Evolutionary conservation across 2,329 filamentous ascomycete genomes (phyloP).

Genomic region (Teratosphaeria gauchensis): DNA sequence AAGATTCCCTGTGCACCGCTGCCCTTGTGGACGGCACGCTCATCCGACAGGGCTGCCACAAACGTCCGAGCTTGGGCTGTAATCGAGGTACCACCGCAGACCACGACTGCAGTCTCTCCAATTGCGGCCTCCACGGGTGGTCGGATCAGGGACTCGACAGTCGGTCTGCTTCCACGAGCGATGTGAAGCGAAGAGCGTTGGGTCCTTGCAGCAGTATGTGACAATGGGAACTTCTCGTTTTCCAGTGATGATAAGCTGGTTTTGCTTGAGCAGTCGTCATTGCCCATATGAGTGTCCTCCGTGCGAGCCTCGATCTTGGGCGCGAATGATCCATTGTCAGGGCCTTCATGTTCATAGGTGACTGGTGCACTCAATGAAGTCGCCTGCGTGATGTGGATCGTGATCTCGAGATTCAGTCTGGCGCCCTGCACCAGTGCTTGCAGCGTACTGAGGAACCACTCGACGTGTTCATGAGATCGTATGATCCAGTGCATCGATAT

Average conservation of each 20-base stretch:
- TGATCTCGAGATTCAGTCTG: constrained; percentile 40
- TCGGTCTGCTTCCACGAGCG: constrained; percentile 42
- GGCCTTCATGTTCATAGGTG: not conserved
- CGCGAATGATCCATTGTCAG: not conserved
- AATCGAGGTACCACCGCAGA: constrained; percentile 50
- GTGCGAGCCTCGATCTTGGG: constrained; percentile 30
- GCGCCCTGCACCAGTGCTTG: constrained; percentile 8
- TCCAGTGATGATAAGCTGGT: not conserved
- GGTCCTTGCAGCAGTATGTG: not conserved
- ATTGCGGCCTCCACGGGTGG: constrained; percentile 47
- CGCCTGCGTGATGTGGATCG: constrained; percentile 41
- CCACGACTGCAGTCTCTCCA: constrained; percentile 54
- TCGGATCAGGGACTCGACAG: constrained; percentile 42
- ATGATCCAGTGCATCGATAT: constrained; percentile 22
- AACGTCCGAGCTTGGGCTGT: constrained; percentile 46
- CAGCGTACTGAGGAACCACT: constrained; percentile 13
- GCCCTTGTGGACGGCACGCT: constrained; percentile 57
- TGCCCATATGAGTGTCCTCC: constrained; percentile 12
- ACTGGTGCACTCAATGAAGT: not conserved
- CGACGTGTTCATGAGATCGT: constrained; percentile 13
- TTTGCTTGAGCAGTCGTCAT: not conserved
- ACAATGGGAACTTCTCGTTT: constrained; percentile 12
- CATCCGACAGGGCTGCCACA: constrained; percentile 50
- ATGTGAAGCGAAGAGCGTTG: not conserved
- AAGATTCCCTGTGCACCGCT: constrained; percentile 57